Conservation (phyloP, 306 rosid genomes). For the Cajanus cajan region DNA sequence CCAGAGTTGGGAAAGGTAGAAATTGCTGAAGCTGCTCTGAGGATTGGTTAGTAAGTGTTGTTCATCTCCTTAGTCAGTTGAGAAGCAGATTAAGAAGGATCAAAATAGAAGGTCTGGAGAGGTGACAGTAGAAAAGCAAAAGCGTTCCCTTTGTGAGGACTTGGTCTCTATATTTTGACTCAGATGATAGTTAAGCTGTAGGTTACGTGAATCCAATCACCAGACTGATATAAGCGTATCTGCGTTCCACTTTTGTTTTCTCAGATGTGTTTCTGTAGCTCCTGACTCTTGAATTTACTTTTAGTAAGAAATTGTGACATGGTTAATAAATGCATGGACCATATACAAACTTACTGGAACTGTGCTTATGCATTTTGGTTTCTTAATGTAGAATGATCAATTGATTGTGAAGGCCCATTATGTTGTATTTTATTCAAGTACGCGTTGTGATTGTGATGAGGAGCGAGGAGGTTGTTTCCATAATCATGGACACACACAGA, state of each 20-base stretch:
- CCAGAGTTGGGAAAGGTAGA: conserved; percentile 32
- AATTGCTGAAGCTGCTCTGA: conserved; percentile 37
- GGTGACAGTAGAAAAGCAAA: conserved; percentile 51
- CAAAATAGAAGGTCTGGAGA: conserved; percentile 18
- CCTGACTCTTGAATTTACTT: conserved; percentile 73
- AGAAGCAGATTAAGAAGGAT: conserved; percentile 37
- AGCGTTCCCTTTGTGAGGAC: conserved; percentile 37
- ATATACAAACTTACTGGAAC: not conserved
- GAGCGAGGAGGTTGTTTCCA: too few relatives aligned
- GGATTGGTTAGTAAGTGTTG: conserved; percentile 24
- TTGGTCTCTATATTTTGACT: conserved; percentile 52
- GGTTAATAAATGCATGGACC: conserved; percentile 77
- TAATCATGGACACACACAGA: not conserved
- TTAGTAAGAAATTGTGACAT: conserved; percentile 66
- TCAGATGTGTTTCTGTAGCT: conserved; percentile 59
- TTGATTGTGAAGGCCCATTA: too few relatives aligned
- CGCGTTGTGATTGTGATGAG: too few relatives aligned
- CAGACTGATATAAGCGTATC: conserved; percentile 41
- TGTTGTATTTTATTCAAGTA: too few relatives aligned
- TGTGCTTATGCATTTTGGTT: conserved; percentile 28
- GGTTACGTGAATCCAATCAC: conserved; percentile 48
- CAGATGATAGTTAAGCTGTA: conserved; percentile 59
- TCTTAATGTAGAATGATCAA: conserved; percentile 45
- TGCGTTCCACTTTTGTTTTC: conserved; percentile 16
- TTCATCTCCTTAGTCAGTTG: conserved; percentile 20